These are phyloP conservation scores for Arabidopsis suecica DNA, from an alignment of 345 rosid genomes.

Conservation along the genomic window DNA sequence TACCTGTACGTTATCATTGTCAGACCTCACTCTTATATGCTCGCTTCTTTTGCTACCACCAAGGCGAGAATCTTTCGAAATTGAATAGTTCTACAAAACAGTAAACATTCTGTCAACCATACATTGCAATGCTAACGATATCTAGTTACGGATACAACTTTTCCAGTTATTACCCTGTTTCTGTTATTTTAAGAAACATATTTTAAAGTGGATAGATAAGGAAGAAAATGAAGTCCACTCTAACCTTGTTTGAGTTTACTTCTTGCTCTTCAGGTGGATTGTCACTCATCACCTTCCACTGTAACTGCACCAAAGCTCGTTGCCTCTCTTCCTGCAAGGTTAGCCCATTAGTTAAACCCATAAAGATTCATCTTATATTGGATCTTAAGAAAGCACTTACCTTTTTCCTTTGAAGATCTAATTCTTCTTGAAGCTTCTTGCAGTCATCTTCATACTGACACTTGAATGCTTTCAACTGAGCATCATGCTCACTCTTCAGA, in stretches of 20 bases:
- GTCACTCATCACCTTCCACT: conserved; percentile 33
- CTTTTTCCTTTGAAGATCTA: conserved; percentile 29
- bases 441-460: conserved; percentile 32
- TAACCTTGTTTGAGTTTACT: conserved; percentile 28
- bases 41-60: conserved; percentile 14
- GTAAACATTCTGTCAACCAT: conserved; percentile 1
- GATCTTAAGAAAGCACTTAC: not conserved
- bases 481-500: conserved; percentile 28
- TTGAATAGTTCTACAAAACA: conserved; percentile 13
- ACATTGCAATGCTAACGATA: not conserved
- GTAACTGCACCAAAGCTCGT: conserved; percentile 29
- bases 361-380: conserved; percentile 1
- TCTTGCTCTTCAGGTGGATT: conserved; percentile 31
- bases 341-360: conserved; percentile 9
- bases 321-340: conserved; percentile 27
- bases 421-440: conserved; percentile 23
- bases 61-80: conserved; percentile 15
- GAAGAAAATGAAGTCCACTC: conserved; percentile 5
- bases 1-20: conserved; percentile 17
- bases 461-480: conserved; percentile 23
- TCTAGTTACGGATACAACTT: conserved; percentile 3
- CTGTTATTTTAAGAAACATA: not conserved
- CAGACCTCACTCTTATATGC: not conserved
- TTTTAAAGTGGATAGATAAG: not conserved
- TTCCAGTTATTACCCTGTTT: not conserved